Evolutionary conservation across 768 basidiomycete genomes (phyloP), one percentile per base, ranked within the genome.

Genomic region (Termitomyces sp.): DNA sequence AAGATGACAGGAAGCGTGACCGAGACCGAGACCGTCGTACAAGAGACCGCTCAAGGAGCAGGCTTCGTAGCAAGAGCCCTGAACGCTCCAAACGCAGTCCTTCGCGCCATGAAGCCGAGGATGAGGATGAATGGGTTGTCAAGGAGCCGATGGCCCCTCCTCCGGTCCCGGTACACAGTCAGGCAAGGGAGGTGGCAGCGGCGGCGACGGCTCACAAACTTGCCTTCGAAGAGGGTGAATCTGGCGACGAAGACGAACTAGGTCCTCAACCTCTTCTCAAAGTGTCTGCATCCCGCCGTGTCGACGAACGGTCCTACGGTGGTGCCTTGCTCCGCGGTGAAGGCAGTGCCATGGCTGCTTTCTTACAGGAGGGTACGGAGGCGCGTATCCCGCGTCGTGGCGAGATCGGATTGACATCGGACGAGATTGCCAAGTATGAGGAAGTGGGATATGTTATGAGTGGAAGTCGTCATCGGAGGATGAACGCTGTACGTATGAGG

Each of bases 401-500:
- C 73, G 97, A 99, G 73, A 98, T 99, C 62, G 97, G 97, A 53
- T 75, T 99, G 60, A 87, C 88, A 10, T 85, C 92, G 12, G 85
- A 86, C 29, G 83, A 92, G 68, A 99, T 99, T 60, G 94, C 88
- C 6, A 68, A 81, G 66, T 98, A 81, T 71, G 97, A 99, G 75
- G 65, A 77, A 22, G 89, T 89, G 7, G 97, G 97, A 16, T 99
- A 97, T 70, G 97, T 99, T 44, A 99, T 98, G 97, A 94, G 90
- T 62, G 97, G 96, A 42, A 90, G 85, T 64, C 76, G 96, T 58
- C 94, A 99, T 70, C 82, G 90, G 60, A 81, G 94, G 70, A 99
- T 99, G 97, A 99, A 98, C 62, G 96, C 97, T 0, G 96, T 99
- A 41, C 90, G 97, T 56, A 91, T 99, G 85, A 78, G 96, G 66